Evolutionary conservation across 2,329 filamentous ascomycete species (phyloP).

Genomic region (Pyricularia grisea): DNA sequence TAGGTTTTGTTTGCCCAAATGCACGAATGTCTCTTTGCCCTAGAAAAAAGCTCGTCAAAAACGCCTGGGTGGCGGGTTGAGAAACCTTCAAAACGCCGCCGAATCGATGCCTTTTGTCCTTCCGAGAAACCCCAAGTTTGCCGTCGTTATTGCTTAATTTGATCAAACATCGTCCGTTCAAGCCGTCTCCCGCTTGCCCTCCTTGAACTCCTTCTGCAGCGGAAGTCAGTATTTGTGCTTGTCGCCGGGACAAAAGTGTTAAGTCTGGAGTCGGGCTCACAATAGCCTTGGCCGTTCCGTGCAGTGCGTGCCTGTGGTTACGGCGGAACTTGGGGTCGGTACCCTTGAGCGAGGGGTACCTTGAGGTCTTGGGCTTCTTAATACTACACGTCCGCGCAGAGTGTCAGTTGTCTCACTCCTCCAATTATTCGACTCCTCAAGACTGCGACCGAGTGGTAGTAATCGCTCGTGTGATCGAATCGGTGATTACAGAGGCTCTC

Average conservation of each 20-base stretch:
- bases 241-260: neutral
- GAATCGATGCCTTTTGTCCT: slow-evolving; percentile 4
- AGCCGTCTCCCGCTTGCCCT: slow-evolving; percentile 46
- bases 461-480: neutral
- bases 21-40: neutral
- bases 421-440: neutral
- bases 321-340: slow-evolving; percentile 99
- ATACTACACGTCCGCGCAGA: slow-evolving; percentile 53
- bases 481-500: neutral
- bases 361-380: slow-evolving; percentile 99
- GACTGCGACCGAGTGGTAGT: neutral
- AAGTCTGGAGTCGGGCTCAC: slow-evolving; percentile 32
- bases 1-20: slow-evolving; percentile 3
- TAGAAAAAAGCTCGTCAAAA: slow-evolving; percentile 7
- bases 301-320: slow-evolving; percentile 99
- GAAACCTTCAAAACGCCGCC: slow-evolving; percentile 1
- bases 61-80: slow-evolving; percentile 4
- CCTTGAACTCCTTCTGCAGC: slow-evolving; percentile 87
- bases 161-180: slow-evolving; percentile 9
- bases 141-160: slow-evolving; percentile 3
- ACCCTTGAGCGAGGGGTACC: slow-evolving; percentile 98
- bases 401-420: neutral
- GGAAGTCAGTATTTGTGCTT: slow-evolving; percentile 4
- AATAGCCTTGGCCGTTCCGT: slow-evolving; percentile 96
- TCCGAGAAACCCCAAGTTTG: slow-evolving; percentile 3